Base-by-base conservation (phyloP, 441 rosid species). In the Pelargonium exstipulatum region DNA sequence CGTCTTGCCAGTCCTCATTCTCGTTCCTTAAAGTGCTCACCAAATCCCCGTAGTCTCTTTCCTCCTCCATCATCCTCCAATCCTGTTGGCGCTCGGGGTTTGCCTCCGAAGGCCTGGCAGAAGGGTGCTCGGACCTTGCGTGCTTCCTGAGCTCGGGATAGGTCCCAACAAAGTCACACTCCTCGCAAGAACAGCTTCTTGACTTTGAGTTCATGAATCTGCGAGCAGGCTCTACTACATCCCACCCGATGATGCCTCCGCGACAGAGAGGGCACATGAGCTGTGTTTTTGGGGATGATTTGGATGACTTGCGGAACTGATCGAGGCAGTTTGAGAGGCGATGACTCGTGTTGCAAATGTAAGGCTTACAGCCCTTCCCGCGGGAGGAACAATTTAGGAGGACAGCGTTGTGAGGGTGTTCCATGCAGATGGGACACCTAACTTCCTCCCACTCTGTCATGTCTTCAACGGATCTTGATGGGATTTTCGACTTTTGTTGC, bases 401-500 rank as follows among this genome's bases (percentile, higher is more conserved):
- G 26, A 88, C 90, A 0, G 86, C 87, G 67, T 83, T 88, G 78
- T 88, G 92, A 0, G 92, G 92, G 13, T 86, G 87, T 71, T 88
- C 92, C 85, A 88, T 81, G 67, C 92, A 88, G 73, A 88, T 75
- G 1, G 88, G 86, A 72, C 92, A 88, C 77, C 79, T 75, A 3
- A 78, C 78, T 57, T 82, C 87, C 69, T 86, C 90, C 90, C 88
- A 88, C 72, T 84, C 87, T 62, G 77, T 79, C 17, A 67, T 72
- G 70, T 76, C 78, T 74, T 83, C 73, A 0, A 16, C 49, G 29
- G 72, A 29, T 78, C 53, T 79, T 4, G 66, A 46, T n/a, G 64
- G 73, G 46, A 74, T 51, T 55, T 75, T 71, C 14, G 58, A 68
- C 26, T 70, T 70, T 9, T 24, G 58, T 70, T 78, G 78, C 64